phyloP scores from a whole-genome alignment of 176 grass and related monocot species.

The Secale cereale region DNA sequence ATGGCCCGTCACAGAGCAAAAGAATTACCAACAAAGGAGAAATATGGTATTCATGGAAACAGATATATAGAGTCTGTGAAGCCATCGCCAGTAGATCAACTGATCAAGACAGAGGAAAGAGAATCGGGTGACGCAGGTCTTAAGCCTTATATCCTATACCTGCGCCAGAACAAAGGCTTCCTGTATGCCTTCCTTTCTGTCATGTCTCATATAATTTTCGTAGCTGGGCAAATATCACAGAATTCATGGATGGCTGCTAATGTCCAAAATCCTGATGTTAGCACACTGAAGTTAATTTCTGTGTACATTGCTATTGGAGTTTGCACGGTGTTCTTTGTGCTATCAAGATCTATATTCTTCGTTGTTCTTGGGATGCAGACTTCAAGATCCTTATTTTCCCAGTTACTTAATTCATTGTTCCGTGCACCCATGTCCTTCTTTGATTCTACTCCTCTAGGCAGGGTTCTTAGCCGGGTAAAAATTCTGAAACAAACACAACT shows the following conservation, averaged over 20 bases:
- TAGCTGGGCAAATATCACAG: conserved; percentile 86
- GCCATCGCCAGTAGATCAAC: conserved; percentile 47
- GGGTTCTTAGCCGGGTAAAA: conserved; percentile 88
- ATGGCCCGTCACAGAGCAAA: conserved; percentile 23
- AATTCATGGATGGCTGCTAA: conserved; percentile 96
- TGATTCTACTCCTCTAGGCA: conserved; percentile 90
- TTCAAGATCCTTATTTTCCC: conserved; percentile 89
- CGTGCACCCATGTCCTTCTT: conserved; percentile 90
- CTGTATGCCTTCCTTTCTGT: conserved; percentile 46
- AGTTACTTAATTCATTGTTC: conserved; percentile 70
- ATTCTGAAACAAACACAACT: background rate
- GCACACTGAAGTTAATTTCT: conserved; percentile 60
- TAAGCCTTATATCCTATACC: conserved; percentile 75
- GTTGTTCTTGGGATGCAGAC: conserved; percentile 66
- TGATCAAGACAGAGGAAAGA: conserved; percentile 87
- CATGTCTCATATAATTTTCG: conserved; percentile 58
- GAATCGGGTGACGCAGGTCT: conserved; percentile 82
- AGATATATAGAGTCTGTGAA: conserved; percentile 30
- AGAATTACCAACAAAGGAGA: conserved; percentile 37
- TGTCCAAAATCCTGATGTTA: conserved; percentile 67
- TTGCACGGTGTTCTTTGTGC: conserved; percentile 57
- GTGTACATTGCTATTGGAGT: conserved; percentile 80
- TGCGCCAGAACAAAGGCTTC: conserved; percentile 77
- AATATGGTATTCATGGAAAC: conserved; percentile 17
- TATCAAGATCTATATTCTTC: conserved; percentile 51